Conservation (phyloP, 1,284 basidiomycete genomes). For the Puccinia brachypodii region DNA sequence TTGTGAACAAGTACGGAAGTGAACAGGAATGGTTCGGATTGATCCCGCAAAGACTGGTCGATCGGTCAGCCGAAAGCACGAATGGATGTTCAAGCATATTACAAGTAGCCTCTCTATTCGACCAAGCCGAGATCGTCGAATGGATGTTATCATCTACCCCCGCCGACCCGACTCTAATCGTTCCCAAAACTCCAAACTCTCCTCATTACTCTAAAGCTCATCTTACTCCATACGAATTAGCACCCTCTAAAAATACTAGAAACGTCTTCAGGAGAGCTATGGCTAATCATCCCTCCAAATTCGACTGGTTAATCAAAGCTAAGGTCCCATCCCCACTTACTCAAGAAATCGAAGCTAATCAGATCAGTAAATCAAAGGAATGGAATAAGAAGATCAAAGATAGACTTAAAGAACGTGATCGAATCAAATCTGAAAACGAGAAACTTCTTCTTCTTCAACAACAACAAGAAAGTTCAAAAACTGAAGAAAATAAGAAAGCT, state of each 20-base stretch:
- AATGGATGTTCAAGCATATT: constrained; percentile 66
- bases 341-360: constrained; percentile 72
- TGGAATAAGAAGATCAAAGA: constrained; percentile 35
- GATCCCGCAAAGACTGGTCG: not conserved
- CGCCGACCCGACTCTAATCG: constrained; percentile 76
- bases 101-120: constrained; percentile 72
- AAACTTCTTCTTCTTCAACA: not conserved
- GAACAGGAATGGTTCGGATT: constrained; percentile 51
- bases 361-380: constrained; percentile 15
- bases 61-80: constrained; percentile 50
- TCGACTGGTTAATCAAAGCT: constrained; percentile 82
- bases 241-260: constrained; percentile 68
- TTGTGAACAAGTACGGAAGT: constrained; percentile 78
- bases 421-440: not conserved
- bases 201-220: constrained; percentile 24
- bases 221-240: constrained; percentile 81
- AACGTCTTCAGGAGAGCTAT: constrained; percentile 86
- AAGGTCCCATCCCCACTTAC: constrained; percentile 80
- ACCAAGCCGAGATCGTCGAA: constrained; percentile 72
- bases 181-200: constrained; percentile 55
- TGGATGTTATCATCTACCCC: constrained; percentile 79
- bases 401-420: constrained; percentile 31
- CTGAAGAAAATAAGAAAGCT: not conserved
- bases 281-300: constrained; percentile 75
- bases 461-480: not conserved